Evolutionary conservation across 768 basidiomycete species (phyloP).

Genomic region (Leccinum incarnatum): DNA sequence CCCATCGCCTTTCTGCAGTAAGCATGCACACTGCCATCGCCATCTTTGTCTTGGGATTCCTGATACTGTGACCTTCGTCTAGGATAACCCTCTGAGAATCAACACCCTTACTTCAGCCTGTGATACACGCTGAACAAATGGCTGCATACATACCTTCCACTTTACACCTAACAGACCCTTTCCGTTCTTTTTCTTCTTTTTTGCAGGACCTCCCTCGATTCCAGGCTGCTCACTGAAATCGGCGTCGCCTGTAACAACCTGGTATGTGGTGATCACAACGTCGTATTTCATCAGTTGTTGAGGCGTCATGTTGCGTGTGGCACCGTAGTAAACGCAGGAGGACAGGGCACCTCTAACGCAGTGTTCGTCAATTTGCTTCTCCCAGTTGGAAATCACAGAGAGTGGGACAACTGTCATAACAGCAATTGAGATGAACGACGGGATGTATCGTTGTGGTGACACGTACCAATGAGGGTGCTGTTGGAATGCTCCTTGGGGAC

Average conservation of each 20-base stretch:
- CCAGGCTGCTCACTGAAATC: slow-evolving; percentile 22
- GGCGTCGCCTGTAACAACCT: slow-evolving; percentile 60
- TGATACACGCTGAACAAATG: neutral
- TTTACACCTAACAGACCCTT: slow-evolving; percentile 61
- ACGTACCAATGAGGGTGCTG: slow-evolving; percentile 75
- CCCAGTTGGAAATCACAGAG: slow-evolving; percentile 86
- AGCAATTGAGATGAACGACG: neutral
- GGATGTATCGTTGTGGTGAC: neutral
- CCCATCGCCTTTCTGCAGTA: slow-evolving; percentile 73
- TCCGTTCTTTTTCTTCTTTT: slow-evolving; percentile 58
- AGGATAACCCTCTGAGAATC: slow-evolving; percentile 63
- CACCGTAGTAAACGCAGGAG: slow-evolving; percentile 68
- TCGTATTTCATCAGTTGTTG: slow-evolving; percentile 66
- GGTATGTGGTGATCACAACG: slow-evolving; percentile 82
- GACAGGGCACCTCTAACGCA: slow-evolving; percentile 51
- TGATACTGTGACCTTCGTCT: slow-evolving; percentile 87
- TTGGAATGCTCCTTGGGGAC: slow-evolving; percentile 53
- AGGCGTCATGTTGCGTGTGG: slow-evolving; percentile 56
- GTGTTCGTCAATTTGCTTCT: slow-evolving; percentile 79
- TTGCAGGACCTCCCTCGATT: slow-evolving; percentile 29
- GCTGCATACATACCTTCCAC: slow-evolving; percentile 65
- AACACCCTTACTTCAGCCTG: neutral
- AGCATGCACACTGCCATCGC: slow-evolving; percentile 63
- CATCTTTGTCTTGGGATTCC: slow-evolving; percentile 87
- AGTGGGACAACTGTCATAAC: slow-evolving; percentile 64